Percentiles rank a stretch among this genome's conserved stretches.
phyloP scores from a whole-genome alignment of 371 early-diverging fungal genomes.

The Apophysomyces elegans region DNA sequence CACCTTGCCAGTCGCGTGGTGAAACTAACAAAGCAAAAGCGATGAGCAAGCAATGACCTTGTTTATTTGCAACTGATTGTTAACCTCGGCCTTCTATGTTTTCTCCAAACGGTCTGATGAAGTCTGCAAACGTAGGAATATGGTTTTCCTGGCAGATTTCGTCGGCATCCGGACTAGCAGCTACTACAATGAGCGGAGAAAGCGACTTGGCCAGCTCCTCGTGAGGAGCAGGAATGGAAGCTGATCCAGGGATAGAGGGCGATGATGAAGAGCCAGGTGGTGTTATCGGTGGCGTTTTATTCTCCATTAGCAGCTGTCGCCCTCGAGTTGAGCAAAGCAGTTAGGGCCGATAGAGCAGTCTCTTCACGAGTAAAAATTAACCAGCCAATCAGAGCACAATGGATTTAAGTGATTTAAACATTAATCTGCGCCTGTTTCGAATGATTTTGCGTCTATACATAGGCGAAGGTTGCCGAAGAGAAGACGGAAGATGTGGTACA shows the following conservation, averaged over 20 bases:
- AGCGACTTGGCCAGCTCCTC: constrained; percentile 66
- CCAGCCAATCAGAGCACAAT: background rate
- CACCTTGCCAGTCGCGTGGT: constrained; percentile 71
- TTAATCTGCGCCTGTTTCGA: too few relatives aligned
- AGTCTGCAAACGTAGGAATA: constrained; percentile 71
- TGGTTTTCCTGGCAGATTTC: constrained; percentile 71
- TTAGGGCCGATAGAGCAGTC: background rate
- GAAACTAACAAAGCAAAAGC: constrained; percentile 50
- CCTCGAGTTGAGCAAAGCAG: background rate
- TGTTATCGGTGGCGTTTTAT: constrained; percentile 21
- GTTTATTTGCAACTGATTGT: constrained; percentile 8
- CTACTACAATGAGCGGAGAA: constrained; percentile 77
- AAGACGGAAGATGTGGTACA: too few relatives aligned
- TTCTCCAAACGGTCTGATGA: constrained; percentile 85
- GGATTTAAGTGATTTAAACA: too few relatives aligned
- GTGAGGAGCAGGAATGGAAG: constrained; percentile 35
- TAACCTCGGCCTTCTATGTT: constrained; percentile 75
- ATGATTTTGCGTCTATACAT: too few relatives aligned
- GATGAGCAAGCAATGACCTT: constrained; percentile 10
- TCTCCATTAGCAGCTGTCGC: constrained; percentile 16
- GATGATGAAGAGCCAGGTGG: constrained; percentile 17
- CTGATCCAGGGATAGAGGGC: constrained; percentile 15
- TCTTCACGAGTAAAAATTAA: background rate
- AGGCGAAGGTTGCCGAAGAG: too few relatives aligned
- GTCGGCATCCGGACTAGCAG: constrained; percentile 75